Base-by-base conservation (phyloP, 768 basidiomycete genomes). In the Paxillus ammoniavirescens region DNA sequence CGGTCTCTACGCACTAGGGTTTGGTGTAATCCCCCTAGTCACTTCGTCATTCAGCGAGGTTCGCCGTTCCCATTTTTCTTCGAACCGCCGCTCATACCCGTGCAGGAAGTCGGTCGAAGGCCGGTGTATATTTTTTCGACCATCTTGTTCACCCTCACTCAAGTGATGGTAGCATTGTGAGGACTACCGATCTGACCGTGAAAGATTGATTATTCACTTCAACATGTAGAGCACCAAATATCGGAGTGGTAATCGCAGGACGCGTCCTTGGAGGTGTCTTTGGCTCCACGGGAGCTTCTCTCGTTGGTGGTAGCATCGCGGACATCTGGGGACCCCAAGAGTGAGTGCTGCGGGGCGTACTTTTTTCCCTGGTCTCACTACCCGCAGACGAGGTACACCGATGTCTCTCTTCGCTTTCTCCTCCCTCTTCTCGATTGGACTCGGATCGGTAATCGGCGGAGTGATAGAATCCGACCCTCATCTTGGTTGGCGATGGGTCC, bases 401-500 rank as follows among this genome's bases (percentile, higher is more conserved):
- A 91, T 91, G 89, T 73, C 86, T 0, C 52, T 87, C 1, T 93
- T 89, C 63, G 74, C 87, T 0, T 61, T 84, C 12, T 68, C 74
- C 2, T 83, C 83, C 0, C 59, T 91, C 14, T 79, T 77, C 8
- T 78, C 79, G 0, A 80, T 81, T 0, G 87, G 83, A 0, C 40
- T 91, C 2, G 90, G 86, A 5, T 82, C 89, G 0, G 68, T 86
- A 0, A 69, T 78, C 4, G 81, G 82, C 26, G 85, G 84, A 8
- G 86, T 83, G 78, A 76, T 89, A 33, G 81, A 89, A 61, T 75
- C 79, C 56, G 80, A 80, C 55, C 70, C 73, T 0, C 70, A 71
- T 31, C 70, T 91, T 5, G 76, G 76, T 55, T 92, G 90, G 89
- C 73, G 89, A 37, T 91, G 90, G 88, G 87, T 93, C 17, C 82